These are phyloP conservation scores for Dipteronia sinensis DNA, from an alignment of 345 rosid genomes.

Conservation along the genomic window DNA sequence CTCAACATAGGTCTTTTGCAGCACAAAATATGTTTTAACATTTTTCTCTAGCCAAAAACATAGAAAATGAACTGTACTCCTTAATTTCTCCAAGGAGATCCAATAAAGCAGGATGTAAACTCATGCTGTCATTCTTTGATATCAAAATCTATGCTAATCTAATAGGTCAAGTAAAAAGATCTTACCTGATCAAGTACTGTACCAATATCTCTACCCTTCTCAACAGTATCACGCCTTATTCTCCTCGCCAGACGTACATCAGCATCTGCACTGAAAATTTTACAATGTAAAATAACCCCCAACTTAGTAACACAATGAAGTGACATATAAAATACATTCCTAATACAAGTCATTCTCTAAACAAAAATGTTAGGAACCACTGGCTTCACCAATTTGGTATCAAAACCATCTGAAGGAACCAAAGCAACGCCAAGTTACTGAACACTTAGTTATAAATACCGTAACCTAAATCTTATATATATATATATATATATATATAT, in stretches of 20 bases:
- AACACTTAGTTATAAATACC: no score
- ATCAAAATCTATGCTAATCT: not conserved
- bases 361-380: conserved; percentile 2
- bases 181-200: conserved; percentile 93
- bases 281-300: conserved; percentile 40
- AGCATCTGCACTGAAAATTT: conserved; percentile 84
- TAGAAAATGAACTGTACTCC: not conserved
- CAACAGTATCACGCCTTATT: conserved; percentile 88
- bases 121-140: not conserved
- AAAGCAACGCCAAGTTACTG: not conserved
- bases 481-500: no score
- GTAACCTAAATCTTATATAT: no score
- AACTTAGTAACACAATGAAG: conserved; percentile 29
- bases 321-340: conserved; percentile 1
- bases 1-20: no score
- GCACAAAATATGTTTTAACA: no score
- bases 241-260: conserved; percentile 99
- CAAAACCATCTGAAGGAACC: not conserved
- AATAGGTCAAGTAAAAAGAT: not conserved
- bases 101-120: not conserved
- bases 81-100: not conserved
- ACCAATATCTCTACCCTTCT: conserved; percentile 87
- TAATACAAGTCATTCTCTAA: conserved; percentile 11
- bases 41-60: no score
- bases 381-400: not conserved